Evolutionary conservation across 2,329 filamentous ascomycete genomes (phyloP).

Genomic region (Venturia carpophila): DNA sequence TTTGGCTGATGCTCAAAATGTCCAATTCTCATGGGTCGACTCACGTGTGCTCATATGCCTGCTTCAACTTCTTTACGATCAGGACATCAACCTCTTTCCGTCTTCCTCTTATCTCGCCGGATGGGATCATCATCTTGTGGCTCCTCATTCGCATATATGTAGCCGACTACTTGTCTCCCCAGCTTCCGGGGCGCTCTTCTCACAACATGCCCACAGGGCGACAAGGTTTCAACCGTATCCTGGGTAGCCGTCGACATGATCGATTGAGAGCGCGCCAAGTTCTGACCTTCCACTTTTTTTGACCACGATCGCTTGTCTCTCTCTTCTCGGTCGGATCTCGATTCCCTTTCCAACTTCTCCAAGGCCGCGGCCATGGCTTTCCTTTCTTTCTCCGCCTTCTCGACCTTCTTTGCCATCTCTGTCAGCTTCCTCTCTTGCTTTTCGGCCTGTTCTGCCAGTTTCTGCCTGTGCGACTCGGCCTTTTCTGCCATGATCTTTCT

Average conservation of each 20-base stretch:
- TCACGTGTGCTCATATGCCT: not conserved
- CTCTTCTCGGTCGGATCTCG: not conserved
- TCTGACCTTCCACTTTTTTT: not conserved
- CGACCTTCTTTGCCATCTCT: not conserved
- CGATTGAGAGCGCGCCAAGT: not conserved
- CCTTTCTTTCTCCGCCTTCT: not conserved
- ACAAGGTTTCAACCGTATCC: not conserved
- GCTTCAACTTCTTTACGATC: not conserved
- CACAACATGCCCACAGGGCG: slow-evolving; percentile 13
- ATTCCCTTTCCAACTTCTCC: not conserved
- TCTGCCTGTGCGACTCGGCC: not conserved
- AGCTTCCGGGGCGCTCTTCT: slow-evolving; percentile 14
- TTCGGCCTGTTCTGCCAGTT: not conserved
- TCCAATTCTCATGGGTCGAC: not conserved
- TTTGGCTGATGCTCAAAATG: no score
- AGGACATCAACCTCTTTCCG: not conserved
- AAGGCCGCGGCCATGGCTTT: not conserved
- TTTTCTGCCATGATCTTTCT: not conserved
- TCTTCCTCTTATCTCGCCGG: not conserved
- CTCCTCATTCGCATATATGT: slow-evolving; percentile 15
- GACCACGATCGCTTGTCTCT: not conserved
- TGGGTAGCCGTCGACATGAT: not conserved
- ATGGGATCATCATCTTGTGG: not conserved
- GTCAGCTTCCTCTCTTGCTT: not conserved
- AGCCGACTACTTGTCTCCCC: slow-evolving; percentile 13